Evolutionary conservation across 345 rosid genomes (phyloP), one percentile per base, ranked within the genome.

Genomic region (Moringa oleifera): DNA sequence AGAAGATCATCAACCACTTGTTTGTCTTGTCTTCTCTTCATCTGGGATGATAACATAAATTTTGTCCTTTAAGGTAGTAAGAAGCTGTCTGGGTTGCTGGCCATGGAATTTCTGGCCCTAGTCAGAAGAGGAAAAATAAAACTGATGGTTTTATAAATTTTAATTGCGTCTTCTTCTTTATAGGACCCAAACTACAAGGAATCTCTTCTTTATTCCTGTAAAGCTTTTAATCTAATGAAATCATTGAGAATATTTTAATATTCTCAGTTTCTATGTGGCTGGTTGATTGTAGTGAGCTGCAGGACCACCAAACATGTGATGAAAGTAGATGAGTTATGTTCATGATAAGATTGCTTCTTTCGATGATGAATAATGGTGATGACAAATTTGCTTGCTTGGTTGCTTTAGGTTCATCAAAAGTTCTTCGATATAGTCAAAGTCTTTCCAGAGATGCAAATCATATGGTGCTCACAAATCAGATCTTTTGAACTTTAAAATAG

Each of bases 31-130:
- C 69, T 61, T 50, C 47, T 63, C 65, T 19, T 61, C 74, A 45
- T 64, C 57, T 47, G 66, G 28, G 52, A 51, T 59, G 82, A 73
- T 67, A 66, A 68, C 63, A 73, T 72, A 75, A 69, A 75, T 65
- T 22, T 68, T 75, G 69, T 61, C 58, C n/a, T 69, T 45, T n/a
- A 22, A 69, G 59, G 37, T 46, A 50, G 51, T 37, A 51, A 41
- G 47, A 49, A 41, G 47, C 47, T 58, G 46, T 45, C 71, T n/a
- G 59, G 41, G 61, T 64, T 64, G 53, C 57, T 60, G 58, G 72
- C 63, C 63, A 55, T 63, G 56, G 59, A 49, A 62, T 4, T 53
- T 56, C 55, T 25, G 62, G 41, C 53, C 67, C 20, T 31, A 56
- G 57, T 25, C 51, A 55, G 51, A 67, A 51, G 46, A 18, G 20